A percentile compares a stretch with the other conserved stretches of the same genome.
These are phyloP conservation scores for Euphorbia schlechtendalii DNA, from an alignment of 441 rosid genomes.

Conservation along the genomic window DNA sequence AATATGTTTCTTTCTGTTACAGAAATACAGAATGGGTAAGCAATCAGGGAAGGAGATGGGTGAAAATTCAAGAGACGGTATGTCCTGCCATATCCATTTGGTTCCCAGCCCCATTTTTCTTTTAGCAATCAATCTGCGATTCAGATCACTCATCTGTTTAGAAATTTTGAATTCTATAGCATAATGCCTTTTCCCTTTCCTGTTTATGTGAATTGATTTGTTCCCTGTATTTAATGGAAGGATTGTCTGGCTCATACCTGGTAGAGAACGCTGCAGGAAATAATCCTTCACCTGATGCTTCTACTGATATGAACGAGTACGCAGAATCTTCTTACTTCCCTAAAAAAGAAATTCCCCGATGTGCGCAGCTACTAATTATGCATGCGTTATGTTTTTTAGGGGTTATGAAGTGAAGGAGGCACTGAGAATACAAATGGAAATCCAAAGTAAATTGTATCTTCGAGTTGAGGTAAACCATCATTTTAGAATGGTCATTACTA, in stretches of 20 bases:
- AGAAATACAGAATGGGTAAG: conserved; percentile 71
- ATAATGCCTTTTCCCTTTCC: not conserved
- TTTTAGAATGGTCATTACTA: not conserved
- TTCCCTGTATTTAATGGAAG: conserved; percentile 19
- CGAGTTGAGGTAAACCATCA: conserved; percentile 50
- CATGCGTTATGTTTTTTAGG: conserved; percentile 24
- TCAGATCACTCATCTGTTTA: not conserved
- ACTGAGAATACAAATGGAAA: conserved; percentile 62
- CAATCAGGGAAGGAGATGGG: conserved; percentile 49
- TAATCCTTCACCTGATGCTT: conserved; percentile 30
- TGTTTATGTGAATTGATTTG: conserved; percentile 13
- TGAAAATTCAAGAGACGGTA: conserved; percentile 51
- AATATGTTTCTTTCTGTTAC: conserved; percentile 14
- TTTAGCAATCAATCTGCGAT: not conserved
- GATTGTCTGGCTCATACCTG: conserved; percentile 43
- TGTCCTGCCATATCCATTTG: conserved; percentile 14
- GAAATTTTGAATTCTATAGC: not conserved
- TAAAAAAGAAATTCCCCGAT: not conserved
- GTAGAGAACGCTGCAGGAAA: conserved; percentile 34
- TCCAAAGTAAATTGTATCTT: conserved; percentile 57
- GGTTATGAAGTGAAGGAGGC: conserved; percentile 67
- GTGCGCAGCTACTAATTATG: conserved; percentile 10
- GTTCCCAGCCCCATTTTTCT: not conserved
- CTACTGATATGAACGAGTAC: conserved; percentile 50
- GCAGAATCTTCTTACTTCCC: conserved; percentile 10